A percentile compares a stretch with the other conserved stretches of the same genome.
Conservation (phyloP, 2,329 filamentous ascomycete species). For the Talaromyces funiculosus region DNA sequence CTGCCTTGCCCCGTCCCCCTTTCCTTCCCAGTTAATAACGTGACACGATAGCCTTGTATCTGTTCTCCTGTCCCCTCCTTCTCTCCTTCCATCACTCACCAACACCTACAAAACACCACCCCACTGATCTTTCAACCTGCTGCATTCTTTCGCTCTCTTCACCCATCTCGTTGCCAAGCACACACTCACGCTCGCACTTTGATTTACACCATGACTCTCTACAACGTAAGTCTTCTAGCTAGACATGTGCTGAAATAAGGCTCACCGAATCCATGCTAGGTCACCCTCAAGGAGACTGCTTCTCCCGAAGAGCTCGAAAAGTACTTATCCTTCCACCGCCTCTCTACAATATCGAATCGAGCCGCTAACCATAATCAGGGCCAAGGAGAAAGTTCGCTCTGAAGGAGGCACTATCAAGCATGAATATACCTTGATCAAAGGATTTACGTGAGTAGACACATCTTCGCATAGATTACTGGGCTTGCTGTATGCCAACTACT, state of each 20-base stretch:
- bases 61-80: neutral
- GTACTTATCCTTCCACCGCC: conserved; percentile 36
- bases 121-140: neutral
- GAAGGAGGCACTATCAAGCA: conserved; percentile 80
- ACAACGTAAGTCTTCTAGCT: neutral
- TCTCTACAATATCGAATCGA: conserved; percentile 2
- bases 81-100: neutral
- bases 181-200: neutral
- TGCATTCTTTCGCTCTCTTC: neutral
- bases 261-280: conserved; percentile 44
- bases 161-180: neutral
- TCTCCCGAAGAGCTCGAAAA: conserved; percentile 60
- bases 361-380: conserved; percentile 43
- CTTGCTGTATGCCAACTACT: neutral
- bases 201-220: neutral
- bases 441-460: conserved; percentile 72
- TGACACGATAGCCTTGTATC: conserved; percentile 6
- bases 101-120: neutral
- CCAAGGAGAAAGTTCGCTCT: conserved; percentile 67
- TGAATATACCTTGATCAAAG: conserved; percentile 83
- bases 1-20: conserved; percentile 6
- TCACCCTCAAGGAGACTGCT: conserved; percentile 71
- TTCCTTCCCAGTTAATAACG: neutral
- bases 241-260: neutral
- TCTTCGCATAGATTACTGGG: neutral